These are phyloP conservation scores for Saturnispora serradocipensis DNA, from an alignment of 805 yeast species.

Conservation along the genomic window DNA sequence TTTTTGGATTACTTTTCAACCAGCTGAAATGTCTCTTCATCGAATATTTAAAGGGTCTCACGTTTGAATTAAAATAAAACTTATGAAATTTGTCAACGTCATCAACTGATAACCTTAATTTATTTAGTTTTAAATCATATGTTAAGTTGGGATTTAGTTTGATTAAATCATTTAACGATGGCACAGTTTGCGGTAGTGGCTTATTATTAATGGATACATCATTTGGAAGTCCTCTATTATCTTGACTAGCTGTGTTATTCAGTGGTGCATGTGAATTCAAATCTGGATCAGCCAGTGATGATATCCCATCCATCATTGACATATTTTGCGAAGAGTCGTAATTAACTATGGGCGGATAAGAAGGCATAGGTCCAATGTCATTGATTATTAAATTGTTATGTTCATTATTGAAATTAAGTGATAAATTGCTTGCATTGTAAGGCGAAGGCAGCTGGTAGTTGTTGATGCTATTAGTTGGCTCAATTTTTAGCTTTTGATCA, in stretches of 20 bases:
- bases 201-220: background rate
- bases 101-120: slow-evolving; percentile 15
- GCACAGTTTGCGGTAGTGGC: background rate
- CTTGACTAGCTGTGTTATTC: background rate
- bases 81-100: slow-evolving; percentile 19
- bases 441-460: background rate
- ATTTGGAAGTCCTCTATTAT: background rate
- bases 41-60: slow-evolving; percentile 15
- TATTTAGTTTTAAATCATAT: slow-evolving; percentile 10
- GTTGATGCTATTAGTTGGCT: background rate
- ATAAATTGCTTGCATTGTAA: background rate
- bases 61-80: slow-evolving; percentile 10
- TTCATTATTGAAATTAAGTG: background rate
- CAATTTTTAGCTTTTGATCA: slow-evolving; percentile 1
- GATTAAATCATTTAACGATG: slow-evolving; percentile 1
- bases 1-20: slow-evolving; percentile 15
- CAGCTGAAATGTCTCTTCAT: slow-evolving; percentile 15
- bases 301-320: background rate
- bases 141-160: slow-evolving; percentile 5
- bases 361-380: slow-evolving; percentile 8
- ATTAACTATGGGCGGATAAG: slow-evolving; percentile 3
- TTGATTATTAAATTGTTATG: background rate
- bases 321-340: slow-evolving; percentile 1
- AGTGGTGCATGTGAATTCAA: background rate
- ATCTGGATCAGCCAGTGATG: background rate